These are phyloP conservation scores for Spathaspora boniae DNA, from an alignment of 805 yeast genomes.

Conservation along the genomic window DNA sequence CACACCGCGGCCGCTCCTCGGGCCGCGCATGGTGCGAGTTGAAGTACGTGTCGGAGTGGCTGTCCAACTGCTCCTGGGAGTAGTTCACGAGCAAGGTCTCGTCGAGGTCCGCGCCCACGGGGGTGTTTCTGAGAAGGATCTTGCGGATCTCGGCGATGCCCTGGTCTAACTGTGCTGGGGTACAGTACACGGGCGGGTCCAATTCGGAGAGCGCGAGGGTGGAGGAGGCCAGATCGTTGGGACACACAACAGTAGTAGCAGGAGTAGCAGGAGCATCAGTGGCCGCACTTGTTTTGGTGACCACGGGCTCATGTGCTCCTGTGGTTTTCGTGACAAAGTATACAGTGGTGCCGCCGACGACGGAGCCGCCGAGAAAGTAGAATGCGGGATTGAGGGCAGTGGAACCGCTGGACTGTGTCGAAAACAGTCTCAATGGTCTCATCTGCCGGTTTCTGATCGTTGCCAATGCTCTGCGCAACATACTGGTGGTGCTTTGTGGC, in stretches of 20 bases:
- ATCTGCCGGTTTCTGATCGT: too few species aligned
- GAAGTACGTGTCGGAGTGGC: constrained; percentile 33
- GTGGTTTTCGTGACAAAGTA: too few species aligned
- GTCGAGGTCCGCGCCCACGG: constrained; percentile 14
- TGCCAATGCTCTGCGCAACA: too few species aligned
- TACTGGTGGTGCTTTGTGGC: too few species aligned
- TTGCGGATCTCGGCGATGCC: constrained; percentile 22
- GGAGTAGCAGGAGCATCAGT: neutral
- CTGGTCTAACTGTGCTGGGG: constrained; percentile 14
- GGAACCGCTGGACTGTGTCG: too few species aligned
- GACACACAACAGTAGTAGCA: too few species aligned
- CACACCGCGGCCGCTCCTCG: constrained; percentile 31
- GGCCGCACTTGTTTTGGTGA: too few species aligned
- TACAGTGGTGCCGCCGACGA: constrained; percentile 5
- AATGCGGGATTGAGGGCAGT: constrained; percentile 1
- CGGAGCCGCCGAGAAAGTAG: constrained; percentile 5
- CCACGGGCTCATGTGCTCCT: too few species aligned
- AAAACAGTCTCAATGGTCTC: too few species aligned
- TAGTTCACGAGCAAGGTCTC: constrained; percentile 19
- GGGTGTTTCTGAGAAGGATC: constrained; percentile 11
- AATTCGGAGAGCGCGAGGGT: constrained; percentile 16
- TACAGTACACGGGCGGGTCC: constrained; percentile 22
- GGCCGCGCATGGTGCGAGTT: constrained; percentile 31
- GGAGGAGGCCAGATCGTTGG: constrained; percentile 7
- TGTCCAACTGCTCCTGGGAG: constrained; percentile 19